Base-by-base conservation (phyloP, 2,329 filamentous ascomycete species). In the Tolypocladium guangdongense region DNA sequence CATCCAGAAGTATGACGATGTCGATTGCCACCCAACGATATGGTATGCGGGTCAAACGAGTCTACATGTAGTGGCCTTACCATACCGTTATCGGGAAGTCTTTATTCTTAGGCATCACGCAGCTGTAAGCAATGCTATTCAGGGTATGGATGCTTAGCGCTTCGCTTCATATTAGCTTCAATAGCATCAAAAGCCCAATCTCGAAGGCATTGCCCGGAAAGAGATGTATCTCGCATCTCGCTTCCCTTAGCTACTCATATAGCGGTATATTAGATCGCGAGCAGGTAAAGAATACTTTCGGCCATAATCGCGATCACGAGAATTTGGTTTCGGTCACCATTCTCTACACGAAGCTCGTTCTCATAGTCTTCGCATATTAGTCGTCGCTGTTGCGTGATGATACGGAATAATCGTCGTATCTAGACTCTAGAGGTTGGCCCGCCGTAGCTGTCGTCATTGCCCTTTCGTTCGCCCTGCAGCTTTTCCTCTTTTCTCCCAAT, bases 1-100 rank as follows among this genome's bases (percentile, higher is more conserved):
- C 55, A 76, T 86, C 53, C 68, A 78, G 52, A 76, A 75, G 55
- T 67, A 74, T 51, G 77, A 78, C 41, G 69, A 76, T 7, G 73
- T 81, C 0, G 80, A 84, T 51, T 77, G 75, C 32, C 76, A 86
- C 63, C 83, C 82, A 2, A 68, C 86, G 8, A 68, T 67, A 12
- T 83, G 83, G 0, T 83, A 77, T 57, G 71, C 76, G 4, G 82
- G 85, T 60, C 82, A 80, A 1, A 80, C 80, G 4, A 83, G 81
- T 56, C 64, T 86, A n/a, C n/a, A n/a, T n/a, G n/a, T n/a, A 55
- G 82, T 85, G 2, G 77, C 79, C 2, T 77, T 85, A 66, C 82
- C 81, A 8, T 73, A 72, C 52, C 72, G 74, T 41, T 86, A 81
- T 62, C 76, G 75, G 61, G 78, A 81, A 16, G 71, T 69, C 6